phyloP scores from a whole-genome alignment of 2,329 filamentous ascomycete species.

The Decorospora gaudefroyi region DNA sequence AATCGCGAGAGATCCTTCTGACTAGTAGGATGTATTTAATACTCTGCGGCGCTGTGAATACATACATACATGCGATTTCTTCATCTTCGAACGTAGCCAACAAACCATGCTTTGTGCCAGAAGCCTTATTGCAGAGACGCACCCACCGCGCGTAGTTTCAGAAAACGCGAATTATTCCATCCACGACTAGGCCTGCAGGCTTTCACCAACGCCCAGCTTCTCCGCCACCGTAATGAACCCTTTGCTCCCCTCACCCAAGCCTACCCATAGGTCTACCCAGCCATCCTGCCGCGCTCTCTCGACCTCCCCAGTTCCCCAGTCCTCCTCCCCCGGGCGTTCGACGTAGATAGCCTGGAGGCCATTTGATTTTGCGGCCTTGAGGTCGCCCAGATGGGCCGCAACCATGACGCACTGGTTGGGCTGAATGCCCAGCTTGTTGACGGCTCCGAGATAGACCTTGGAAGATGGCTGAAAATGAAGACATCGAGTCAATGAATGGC shows the following conservation, averaged over 20 bases:
- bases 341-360: slow-evolving; percentile 76
- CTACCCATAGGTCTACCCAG: slow-evolving; percentile 65
- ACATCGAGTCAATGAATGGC: too few species aligned
- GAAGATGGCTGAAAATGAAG: too few species aligned
- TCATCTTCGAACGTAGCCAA: too few species aligned
- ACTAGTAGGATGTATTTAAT: too few species aligned
- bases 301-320: slow-evolving; percentile 58
- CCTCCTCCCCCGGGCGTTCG: slow-evolving; percentile 69
- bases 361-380: slow-evolving; percentile 65
- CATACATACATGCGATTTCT: too few species aligned
- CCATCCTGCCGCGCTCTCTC: slow-evolving; percentile 58
- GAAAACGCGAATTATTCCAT: too few species aligned
- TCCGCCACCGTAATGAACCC: slow-evolving; percentile 56
- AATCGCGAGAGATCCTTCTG: too few species aligned
- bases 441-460: slow-evolving; percentile 70
- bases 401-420: slow-evolving; percentile 73
- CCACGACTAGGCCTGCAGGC: too few species aligned
- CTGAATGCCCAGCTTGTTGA: slow-evolving; percentile 59
- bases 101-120: too few species aligned
- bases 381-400: slow-evolving; percentile 72
- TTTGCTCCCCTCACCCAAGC: slow-evolving; percentile 49
- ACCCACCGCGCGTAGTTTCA: too few species aligned
- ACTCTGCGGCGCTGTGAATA: too few species aligned
- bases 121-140: too few species aligned
- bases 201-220: slow-evolving; percentile 45